Base-by-base conservation (phyloP, 1,284 basidiomycete genomes). In the Boletus smithii region DNA sequence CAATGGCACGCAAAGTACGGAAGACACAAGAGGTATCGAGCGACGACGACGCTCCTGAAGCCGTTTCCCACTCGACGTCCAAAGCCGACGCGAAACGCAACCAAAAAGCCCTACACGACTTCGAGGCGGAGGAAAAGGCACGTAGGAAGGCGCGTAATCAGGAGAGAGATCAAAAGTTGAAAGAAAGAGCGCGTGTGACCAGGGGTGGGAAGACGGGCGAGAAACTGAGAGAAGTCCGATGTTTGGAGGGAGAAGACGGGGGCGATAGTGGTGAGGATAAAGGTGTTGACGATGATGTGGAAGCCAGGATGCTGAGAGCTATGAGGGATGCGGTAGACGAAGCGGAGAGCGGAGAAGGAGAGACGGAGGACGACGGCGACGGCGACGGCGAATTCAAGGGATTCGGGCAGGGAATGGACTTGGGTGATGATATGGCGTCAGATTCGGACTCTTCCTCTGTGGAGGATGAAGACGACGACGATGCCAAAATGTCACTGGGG, bases 1-100 rank as follows among this genome's bases (percentile, higher is more conserved):
- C 18, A 2, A 65, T 61, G 60, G 48, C 49, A 18, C 52, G 44
- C 29, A 62, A 58, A 44, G 10, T 17, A 35, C 51, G 33, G n/a
- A 42, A 22, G 9, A 39, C 13, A 20, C 50, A 47, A 32, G 59
- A 55, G 5, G 4, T 11, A 23, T 49, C 52, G 10, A 58, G 53
- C 60, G 60, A 62, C 26, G 69, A 72, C 30, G 72, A 72, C 16
- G 71, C 69, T 5, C 79, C 79, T 5, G 79, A 81, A 58, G 53
- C 68, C 0, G 50, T 79, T 11, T 66, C 73, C 2, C 69, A 75
- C 5, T 59, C 67, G 0, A 61, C 69, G 26, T 73, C 76, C 17
- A 79, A 72, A 56, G 63, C 66, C 22, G 51, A 62, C 11, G 64
- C 62, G n/a, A 61, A 67, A 51, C 58, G 65, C 18, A 57, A 60